Conservation (phyloP, 2,329 filamentous ascomycete genomes). For the Colletotrichum nymphaeae region DNA sequence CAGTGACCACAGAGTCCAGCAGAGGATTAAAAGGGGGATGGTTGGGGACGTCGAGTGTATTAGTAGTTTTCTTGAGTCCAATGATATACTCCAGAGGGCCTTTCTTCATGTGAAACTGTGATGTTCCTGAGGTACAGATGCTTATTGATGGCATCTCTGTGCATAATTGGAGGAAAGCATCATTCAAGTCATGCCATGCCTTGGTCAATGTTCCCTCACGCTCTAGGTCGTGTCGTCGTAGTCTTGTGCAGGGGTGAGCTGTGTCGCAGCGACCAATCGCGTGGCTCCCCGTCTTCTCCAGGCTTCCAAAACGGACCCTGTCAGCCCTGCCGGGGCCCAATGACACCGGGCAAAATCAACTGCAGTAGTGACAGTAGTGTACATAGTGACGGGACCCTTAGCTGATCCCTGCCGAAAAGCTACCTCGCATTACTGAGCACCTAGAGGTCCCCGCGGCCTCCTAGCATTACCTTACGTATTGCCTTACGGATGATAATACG, state of each 20-base stretch:
- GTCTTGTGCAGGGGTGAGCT: neutral
- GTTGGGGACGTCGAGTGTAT: constrained; percentile 5
- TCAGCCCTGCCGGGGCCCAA: constrained; percentile 16
- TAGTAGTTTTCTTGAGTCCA: constrained; percentile 32
- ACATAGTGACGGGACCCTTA: neutral
- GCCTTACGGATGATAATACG: neutral
- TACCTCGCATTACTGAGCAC: neutral
- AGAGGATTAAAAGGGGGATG: constrained; percentile 6
- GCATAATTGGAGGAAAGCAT: neutral
- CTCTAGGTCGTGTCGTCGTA: neutral
- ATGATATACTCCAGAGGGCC: neutral
- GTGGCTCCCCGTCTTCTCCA: constrained; percentile 5
- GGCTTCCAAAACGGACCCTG: constrained; percentile 5
- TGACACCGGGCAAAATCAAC: neutral
- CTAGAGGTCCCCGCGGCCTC: neutral
- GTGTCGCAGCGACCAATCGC: constrained; percentile 6
- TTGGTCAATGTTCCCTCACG: neutral
- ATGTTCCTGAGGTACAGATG: neutral
- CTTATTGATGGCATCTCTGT: neutral
- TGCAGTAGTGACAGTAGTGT: neutral
- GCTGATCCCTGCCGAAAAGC: neutral
- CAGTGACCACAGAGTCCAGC: constrained; percentile 10
- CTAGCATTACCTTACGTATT: neutral
- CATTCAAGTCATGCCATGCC: neutral
- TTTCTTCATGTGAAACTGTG: neutral